phyloP scores from a whole-genome alignment of 257 asterid genomes.

The Primulina eburnea region DNA sequence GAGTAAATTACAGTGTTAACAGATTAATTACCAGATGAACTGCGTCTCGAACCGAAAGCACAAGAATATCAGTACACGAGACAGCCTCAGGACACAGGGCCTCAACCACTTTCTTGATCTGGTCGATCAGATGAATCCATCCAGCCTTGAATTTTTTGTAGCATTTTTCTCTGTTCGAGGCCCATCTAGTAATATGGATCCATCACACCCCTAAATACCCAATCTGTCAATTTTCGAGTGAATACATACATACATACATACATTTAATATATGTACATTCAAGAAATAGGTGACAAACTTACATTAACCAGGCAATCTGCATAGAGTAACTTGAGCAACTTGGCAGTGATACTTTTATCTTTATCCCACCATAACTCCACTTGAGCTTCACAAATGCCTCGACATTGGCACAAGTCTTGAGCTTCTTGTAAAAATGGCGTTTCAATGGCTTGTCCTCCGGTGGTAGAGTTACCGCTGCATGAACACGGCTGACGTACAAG shows the following conservation, averaged over 20 bases:
- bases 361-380: slow-evolving; percentile 51
- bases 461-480: slow-evolving; percentile 56
- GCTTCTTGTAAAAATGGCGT: slow-evolving; percentile 65
- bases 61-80: slow-evolving; percentile 70
- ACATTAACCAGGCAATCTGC: slow-evolving; percentile 85
- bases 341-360: slow-evolving; percentile 56
- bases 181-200: slow-evolving; percentile 64
- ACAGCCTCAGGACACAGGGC: slow-evolving; percentile 46
- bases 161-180: slow-evolving; percentile 45
- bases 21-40: slow-evolving; percentile 33
- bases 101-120: slow-evolving; percentile 60
- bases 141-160: slow-evolving; percentile 35
- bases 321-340: slow-evolving; percentile 63
- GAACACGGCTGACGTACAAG: slow-evolving; percentile 37
- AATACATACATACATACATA: not conserved
- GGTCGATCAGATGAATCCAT: slow-evolving; percentile 47
- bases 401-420: slow-evolving; percentile 44
- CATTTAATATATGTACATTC: too few species aligned
- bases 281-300: slow-evolving; percentile 5
- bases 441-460: slow-evolving; percentile 40
- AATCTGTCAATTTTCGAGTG: not conserved
- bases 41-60: slow-evolving; percentile 65
- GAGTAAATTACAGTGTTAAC: too few species aligned
- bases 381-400: slow-evolving; percentile 60
- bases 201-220: slow-evolving; percentile 65